A percentile compares a stretch with the other conserved stretches of the same genome.
These are phyloP conservation scores for Plasmopara halstedii DNA, from an alignment of 352 stramenopile genomes.

Conservation along the genomic window DNA sequence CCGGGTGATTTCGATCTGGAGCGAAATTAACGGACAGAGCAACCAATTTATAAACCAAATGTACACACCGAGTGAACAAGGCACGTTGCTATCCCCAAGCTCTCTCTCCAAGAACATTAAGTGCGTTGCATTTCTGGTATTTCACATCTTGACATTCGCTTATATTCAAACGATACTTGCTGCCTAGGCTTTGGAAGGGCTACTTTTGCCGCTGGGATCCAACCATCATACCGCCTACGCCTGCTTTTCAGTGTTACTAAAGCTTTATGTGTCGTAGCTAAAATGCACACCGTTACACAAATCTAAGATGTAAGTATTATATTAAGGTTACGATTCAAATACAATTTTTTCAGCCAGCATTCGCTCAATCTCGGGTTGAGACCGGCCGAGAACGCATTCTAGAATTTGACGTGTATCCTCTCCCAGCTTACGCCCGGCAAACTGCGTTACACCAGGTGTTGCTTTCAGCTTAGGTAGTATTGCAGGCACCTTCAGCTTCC, in stretches of 20 bases:
- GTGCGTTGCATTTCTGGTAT: conserved; percentile 27
- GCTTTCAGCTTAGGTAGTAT: conserved; percentile 64
- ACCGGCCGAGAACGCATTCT: conserved; percentile 40
- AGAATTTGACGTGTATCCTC: conserved; percentile 67
- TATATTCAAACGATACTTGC: neutral
- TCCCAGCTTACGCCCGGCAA: conserved; percentile 56
- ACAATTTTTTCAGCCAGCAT: conserved; percentile 53
- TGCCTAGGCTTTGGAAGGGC: conserved; percentile 60
- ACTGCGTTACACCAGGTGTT: conserved; percentile 55
- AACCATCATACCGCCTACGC: conserved; percentile 63
- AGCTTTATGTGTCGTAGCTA: no score
- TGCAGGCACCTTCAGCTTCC: conserved; percentile 55
- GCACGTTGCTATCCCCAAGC: conserved; percentile 46
- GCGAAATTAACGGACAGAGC: conserved; percentile 62
- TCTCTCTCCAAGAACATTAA: conserved; percentile 86
- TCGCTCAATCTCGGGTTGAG: conserved; percentile 42
- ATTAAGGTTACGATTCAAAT: conserved; percentile 68
- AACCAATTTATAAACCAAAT: conserved; percentile 64
- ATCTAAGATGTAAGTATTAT: no score
- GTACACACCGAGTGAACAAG: conserved; percentile 43
- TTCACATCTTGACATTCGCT: neutral
- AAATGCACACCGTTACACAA: no score
- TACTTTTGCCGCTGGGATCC: conserved; percentile 84
- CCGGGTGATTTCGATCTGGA: conserved; percentile 73
- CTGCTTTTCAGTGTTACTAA: conserved; percentile 70